Base-by-base conservation (phyloP, 2,329 filamentous ascomycete species). In the Aspergillus sojae region DNA sequence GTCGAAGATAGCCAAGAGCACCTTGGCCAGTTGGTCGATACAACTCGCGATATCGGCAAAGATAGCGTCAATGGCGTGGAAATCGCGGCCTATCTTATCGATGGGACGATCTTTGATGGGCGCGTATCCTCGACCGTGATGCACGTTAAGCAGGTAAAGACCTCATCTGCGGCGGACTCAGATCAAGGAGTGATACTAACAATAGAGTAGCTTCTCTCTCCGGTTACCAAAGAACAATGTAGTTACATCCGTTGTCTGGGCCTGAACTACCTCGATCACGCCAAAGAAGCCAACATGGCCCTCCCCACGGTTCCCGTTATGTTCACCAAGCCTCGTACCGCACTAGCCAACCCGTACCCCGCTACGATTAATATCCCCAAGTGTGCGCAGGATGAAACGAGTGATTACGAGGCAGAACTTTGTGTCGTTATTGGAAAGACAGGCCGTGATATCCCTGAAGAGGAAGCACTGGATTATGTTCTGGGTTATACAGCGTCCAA, bases 401-500 rank as follows among this genome's bases (percentile, higher is more conserved):
- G 63, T 11, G 74, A 76, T 48, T 77, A 75, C 43, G 73, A 77
- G 58, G 74, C 70, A 4, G 74, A 75, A 50, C 62, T 74, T 0
- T 65, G 70, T 5, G 21, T 75, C 4, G 67, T 78, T 4, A 60
- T 77, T 46, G 74, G 65, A 4, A 70, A 68, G 53, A 57, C 59
- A n/a, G 68, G 65, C 19, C 58, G 62, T 0, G 65, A 73, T 21
- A 68, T 72, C n/a, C 45, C 65, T 3, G 68, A 72, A 23, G 67
- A 70, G 2, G 60, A 73, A 28, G 71, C 72, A 0, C 43, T 70
- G 12, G 65, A 69, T 32, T 69, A 71, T 52, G 73, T 78, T n/a
- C 62, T 77, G 0, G 76, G 74, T 21, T 77, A 77, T 53, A 77
- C 76, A 0, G 66, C 69, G 26, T 73, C 72, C 9, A 78, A 77